phyloP scores from a whole-genome alignment of 1,284 basidiomycete genomes.

The Trametes sp. region DNA sequence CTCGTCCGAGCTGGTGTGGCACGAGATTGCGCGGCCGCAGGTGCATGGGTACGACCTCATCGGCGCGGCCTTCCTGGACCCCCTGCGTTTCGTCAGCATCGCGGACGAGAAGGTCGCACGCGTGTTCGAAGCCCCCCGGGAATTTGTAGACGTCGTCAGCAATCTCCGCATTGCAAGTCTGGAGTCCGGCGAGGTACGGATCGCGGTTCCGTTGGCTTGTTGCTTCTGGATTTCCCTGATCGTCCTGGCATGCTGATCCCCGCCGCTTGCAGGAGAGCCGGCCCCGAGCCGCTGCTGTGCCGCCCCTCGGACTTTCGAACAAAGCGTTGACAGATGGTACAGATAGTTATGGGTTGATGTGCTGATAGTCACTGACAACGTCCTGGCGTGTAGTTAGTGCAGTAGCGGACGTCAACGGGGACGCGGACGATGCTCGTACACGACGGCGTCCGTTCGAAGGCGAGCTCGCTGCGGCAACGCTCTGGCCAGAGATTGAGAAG shows the following conservation, averaged over 20 bases:
- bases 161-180: constrained; percentile 57
- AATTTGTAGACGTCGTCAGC: constrained; percentile 73
- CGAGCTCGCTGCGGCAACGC: constrained; percentile 82
- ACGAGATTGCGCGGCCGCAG: constrained; percentile 90
- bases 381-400: constrained; percentile 16
- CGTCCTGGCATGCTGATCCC: not conserved
- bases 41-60: constrained; percentile 94
- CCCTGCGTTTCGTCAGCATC: constrained; percentile 83
- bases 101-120: constrained; percentile 94
- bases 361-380: constrained; percentile 9
- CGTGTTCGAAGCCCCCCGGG: constrained; percentile 87
- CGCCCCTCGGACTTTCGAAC: constrained; percentile 81
- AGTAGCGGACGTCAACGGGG: constrained; percentile 23
- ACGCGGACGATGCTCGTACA: constrained; percentile 29
- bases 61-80: constrained; percentile 78
- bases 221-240: not conserved
- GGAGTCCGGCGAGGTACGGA: constrained; percentile 53
- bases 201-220: not conserved
- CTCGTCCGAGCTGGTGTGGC: constrained; percentile 62
- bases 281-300: constrained; percentile 72
- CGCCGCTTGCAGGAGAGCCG: constrained; percentile 43
- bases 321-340: constrained; percentile 68
- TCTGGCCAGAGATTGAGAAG: constrained; percentile 98
- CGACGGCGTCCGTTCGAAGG: constrained; percentile 81
- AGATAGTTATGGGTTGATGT: not conserved